A percentile compares a stretch with the other conserved stretches of the same genome.
phyloP scores from a whole-genome alignment of 1,284 basidiomycete species.

The Dichomitus squalens region DNA sequence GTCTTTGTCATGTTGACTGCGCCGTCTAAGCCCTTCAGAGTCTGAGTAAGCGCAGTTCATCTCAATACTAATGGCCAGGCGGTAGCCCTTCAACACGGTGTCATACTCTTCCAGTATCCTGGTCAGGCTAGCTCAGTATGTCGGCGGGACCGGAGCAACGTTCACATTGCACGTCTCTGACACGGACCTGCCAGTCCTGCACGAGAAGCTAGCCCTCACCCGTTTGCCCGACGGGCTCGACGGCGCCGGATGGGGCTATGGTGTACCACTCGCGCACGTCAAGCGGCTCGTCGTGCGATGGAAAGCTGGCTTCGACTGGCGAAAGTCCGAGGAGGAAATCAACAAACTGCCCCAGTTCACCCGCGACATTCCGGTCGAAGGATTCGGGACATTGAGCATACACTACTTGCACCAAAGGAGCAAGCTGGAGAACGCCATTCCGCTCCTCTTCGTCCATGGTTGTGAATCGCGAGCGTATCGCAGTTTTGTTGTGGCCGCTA shows the following conservation, averaged over 20 bases:
- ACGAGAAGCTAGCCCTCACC: slow-evolving; percentile 4
- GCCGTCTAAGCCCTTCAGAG: too few species aligned
- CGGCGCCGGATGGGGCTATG: slow-evolving; percentile 24
- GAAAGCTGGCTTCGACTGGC: slow-evolving; percentile 45
- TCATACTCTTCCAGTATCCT: too few species aligned
- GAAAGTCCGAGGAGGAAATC: slow-evolving; percentile 31
- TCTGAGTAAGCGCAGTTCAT: too few species aligned
- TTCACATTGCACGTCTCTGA: too few species aligned
- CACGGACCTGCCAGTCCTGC: slow-evolving; percentile 6
- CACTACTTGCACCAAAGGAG: slow-evolving; percentile 47
- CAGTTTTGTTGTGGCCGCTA: neutral
- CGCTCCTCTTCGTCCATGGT: slow-evolving; percentile 46
- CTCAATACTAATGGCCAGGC: too few species aligned
- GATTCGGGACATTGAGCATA: slow-evolving; percentile 37
- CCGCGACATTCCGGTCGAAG: slow-evolving; percentile 36
- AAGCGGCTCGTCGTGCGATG: slow-evolving; percentile 39
- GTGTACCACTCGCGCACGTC: slow-evolving; percentile 34
- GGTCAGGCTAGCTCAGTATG: too few species aligned
- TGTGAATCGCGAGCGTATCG: slow-evolving; percentile 37
- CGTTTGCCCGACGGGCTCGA: slow-evolving; percentile 45
- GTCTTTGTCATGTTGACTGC: too few species aligned
- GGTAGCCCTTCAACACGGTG: too few species aligned
- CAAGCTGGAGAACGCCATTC: slow-evolving; percentile 37
- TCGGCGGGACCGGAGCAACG: too few species aligned
- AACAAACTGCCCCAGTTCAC: slow-evolving; percentile 43